Evolutionary conservation across 106 monocot species (phyloP), one percentile per base, ranked within the genome.

Genomic region (Platanthera zijinensis): DNA sequence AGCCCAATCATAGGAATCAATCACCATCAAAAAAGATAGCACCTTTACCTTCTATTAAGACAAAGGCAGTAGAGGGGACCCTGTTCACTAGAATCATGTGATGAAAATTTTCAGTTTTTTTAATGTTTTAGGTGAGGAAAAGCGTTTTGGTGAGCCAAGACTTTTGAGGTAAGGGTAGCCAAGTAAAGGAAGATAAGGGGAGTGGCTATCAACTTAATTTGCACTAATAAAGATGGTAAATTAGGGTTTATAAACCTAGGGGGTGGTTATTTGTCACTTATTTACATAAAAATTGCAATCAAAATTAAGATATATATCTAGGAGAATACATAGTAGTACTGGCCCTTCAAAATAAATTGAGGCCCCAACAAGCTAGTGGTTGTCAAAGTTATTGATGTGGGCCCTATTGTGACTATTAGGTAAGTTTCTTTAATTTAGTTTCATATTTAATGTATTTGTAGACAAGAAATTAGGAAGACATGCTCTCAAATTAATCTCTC

Each of bases 341-440:
- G 59, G 18, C n/a, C 59, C 59, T 21, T 61, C 39, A 21, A 61
- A 21, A 61, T 61, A 19, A 61, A 21, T 61, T 5, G 59, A 61
- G 59, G 59, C 6, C 59, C 21, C 21, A 61, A 61, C 59, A 6
- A 61, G 59, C 8, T n/a, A 19, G 19, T 21, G 21, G 59, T 61
- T 61, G 59, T 61, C 59, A 61, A 61, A 61, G 21, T 61, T 19
- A 61, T 61, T 61, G 59, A 21, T 61, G 59, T 61, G 59, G 59
- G 59, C 1, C 59, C 8, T 21, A 61, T 61, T 61, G n/a, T n/a
- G n/a, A 18, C 56, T 17, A 56, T 61, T 11, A 39, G 39, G 39
- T 39, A 39, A 2, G 39, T 39, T 39, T 39, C 39, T 39, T 39
- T 39, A 39, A 39, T 39, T 39, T 39, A 39, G 39, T 39, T 39